Evolutionary conservation across 768 basidiomycete genomes (phyloP).

Genomic region (Amyloporia xantha): DNA sequence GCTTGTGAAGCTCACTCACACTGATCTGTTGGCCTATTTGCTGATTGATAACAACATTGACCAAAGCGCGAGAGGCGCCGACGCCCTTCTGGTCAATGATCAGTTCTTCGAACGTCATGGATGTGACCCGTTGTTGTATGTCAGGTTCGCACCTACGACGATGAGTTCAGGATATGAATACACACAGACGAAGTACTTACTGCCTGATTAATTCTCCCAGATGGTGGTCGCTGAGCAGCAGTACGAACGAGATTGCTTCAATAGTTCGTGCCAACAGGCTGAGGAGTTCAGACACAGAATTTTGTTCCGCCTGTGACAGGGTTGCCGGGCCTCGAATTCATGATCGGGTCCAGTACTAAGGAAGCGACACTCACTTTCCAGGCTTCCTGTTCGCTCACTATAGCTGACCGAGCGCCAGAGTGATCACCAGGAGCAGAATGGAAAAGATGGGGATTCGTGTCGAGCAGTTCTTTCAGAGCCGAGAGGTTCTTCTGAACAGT

Average conservation of each 20-base stretch:
- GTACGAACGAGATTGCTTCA: constrained; percentile 90
- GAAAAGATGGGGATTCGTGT: constrained; percentile 80
- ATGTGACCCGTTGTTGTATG: constrained; percentile 59
- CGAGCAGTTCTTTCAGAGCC: constrained; percentile 69
- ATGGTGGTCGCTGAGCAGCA: constrained; percentile 88
- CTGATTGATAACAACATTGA: constrained; percentile 95
- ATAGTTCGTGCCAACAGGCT: constrained; percentile 77
- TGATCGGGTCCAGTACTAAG: constrained; percentile 10
- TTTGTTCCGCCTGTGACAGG: constrained; percentile 64
- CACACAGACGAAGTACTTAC: constrained; percentile 37
- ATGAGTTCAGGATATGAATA: constrained; percentile 4
- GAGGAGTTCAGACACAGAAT: constrained; percentile 71
- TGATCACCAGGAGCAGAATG: constrained; percentile 73
- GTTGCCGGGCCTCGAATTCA: no score
- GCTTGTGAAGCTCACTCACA: constrained; percentile 39
- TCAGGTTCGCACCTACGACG: constrained; percentile 60
- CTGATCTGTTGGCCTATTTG: constrained; percentile 97
- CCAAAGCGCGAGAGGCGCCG: constrained; percentile 80
- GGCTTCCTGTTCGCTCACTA: constrained; percentile 73
- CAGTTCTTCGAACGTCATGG: constrained; percentile 80
- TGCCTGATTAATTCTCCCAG: constrained; percentile 77
- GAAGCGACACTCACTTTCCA: constrained; percentile 62
- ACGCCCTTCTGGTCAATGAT: constrained; percentile 82
- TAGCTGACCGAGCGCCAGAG: constrained; percentile 44
- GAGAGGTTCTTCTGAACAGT: constrained; percentile 76